phyloP scores from a whole-genome alignment of 2,329 filamentous ascomycete species.

The Podosphaera xanthii region DNA sequence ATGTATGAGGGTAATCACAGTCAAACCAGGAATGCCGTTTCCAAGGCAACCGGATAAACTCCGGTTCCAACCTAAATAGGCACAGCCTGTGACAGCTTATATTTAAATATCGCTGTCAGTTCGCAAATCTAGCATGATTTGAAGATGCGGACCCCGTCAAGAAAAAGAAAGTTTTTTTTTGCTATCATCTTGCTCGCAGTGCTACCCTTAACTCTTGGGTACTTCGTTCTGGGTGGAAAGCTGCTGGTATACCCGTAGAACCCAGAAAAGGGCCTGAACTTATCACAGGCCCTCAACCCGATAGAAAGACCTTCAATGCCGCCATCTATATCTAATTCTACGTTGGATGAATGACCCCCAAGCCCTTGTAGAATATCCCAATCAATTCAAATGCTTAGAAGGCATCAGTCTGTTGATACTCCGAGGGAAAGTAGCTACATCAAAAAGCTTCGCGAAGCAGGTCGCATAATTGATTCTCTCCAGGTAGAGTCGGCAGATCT shows the following conservation, averaged over 20 bases:
- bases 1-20: too few relatives aligned
- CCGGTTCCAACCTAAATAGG: too few relatives aligned
- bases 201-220: background rate
- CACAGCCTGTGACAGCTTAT: too few relatives aligned
- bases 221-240: background rate
- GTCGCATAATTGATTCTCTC: background rate
- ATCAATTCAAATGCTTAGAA: background rate
- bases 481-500: background rate
- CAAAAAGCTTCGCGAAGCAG: background rate
- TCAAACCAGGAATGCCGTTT: too few relatives aligned
- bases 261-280: too few relatives aligned
- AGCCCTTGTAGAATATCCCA: background rate
- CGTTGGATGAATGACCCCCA: background rate
- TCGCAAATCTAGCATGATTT: background rate
- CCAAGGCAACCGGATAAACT: too few relatives aligned
- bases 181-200: background rate
- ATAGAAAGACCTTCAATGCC: background rate
- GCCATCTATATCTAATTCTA: background rate
- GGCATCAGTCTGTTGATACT: too few relatives aligned
- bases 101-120: too few relatives aligned
- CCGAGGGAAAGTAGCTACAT: background rate
- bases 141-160: background rate
- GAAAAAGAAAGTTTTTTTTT: background rate
- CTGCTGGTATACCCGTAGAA: too few relatives aligned
- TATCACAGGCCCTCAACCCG: too few relatives aligned